phyloP scores from a whole-genome alignment of 495 filamentous ascomycete genomes.

The Aspergillus wentii region DNA sequence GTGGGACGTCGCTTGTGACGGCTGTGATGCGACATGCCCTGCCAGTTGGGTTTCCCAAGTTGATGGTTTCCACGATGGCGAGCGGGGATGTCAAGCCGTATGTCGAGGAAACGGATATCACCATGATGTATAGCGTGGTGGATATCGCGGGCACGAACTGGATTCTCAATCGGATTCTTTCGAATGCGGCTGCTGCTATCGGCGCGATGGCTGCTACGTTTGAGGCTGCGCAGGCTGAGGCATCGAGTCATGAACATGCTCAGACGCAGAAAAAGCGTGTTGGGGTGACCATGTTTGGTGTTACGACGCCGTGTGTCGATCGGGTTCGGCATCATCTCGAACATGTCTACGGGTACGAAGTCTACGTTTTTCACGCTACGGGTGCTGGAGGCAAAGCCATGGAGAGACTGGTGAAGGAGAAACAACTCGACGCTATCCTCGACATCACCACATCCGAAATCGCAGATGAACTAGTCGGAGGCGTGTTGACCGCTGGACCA shows the following conservation, averaged over 20 bases:
- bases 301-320: slow-evolving; percentile 61
- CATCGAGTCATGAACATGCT: too few relatives aligned
- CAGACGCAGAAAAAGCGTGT: slow-evolving; percentile 35
- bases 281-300: slow-evolving; percentile 70
- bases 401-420: slow-evolving; percentile 55
- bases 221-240: slow-evolving; percentile 12
- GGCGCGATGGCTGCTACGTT: slow-evolving; percentile 50
- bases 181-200: slow-evolving; percentile 57
- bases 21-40: slow-evolving; percentile 52
- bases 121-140: slow-evolving; percentile 64
- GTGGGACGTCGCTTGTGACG: slow-evolving; percentile 52
- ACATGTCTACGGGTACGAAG: slow-evolving; percentile 37
- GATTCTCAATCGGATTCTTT: slow-evolving; percentile 48
- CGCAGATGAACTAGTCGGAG: slow-evolving; percentile 56
- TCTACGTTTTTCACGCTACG: slow-evolving; percentile 65
- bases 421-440: slow-evolving; percentile 53
- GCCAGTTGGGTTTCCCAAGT: slow-evolving; percentile 61
- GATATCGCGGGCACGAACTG: slow-evolving; percentile 63
- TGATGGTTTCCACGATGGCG: slow-evolving; percentile 66
- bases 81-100: slow-evolving; percentile 54
- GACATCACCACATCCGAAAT: slow-evolving; percentile 70
- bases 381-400: slow-evolving; percentile 61
- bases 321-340: slow-evolving; percentile 41
- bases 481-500: slow-evolving; percentile 52
- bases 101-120: slow-evolving; percentile 62